Evolutionary conservation across 805 yeast genomes (phyloP).

Genomic region (Jamesozyma hellenica): DNA sequence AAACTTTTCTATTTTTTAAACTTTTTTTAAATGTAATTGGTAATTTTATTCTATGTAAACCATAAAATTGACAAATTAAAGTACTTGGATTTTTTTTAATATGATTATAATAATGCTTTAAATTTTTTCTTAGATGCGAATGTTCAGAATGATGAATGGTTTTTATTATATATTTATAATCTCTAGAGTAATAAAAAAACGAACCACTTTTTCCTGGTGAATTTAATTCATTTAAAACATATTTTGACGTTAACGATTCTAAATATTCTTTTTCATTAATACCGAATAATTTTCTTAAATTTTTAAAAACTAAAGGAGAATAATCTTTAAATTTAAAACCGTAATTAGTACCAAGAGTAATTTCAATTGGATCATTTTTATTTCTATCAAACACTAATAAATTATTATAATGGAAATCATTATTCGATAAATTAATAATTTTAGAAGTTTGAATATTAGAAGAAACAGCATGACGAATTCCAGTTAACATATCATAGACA

Average conservation of each 20-base stretch:
- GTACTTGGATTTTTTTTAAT: conserved; percentile 81
- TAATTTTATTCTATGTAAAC: conserved; percentile 86
- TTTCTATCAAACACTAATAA: conserved; percentile 79
- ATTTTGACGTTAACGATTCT: conserved; percentile 84
- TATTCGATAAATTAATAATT: conserved; percentile 39
- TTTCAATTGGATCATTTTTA: conserved; percentile 63
- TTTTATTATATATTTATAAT: conserved; percentile 87
- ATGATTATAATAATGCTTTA: conserved; percentile 70
- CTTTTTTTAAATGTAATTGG: conserved; percentile 42
- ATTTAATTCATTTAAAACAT: conserved; percentile 80
- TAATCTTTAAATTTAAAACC: conserved; percentile 96
- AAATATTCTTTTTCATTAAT: conserved; percentile 92
- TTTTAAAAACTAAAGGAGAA: conserved; percentile 88
- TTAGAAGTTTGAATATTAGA: conserved; percentile 37
- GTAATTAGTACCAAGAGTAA: conserved; percentile 38
- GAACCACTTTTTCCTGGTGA: conserved; percentile 98
- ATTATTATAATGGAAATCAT: conserved; percentile 59
- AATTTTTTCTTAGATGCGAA: conserved; percentile 60
- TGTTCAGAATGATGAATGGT: conserved; percentile 93
- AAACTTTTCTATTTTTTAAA: conserved; percentile 56
- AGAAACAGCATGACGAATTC: conserved; percentile 88
- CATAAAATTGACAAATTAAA: conserved; percentile 88
- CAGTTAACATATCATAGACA: conserved; percentile 95
- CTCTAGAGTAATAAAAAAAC: conserved; percentile 88
- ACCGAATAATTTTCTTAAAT: conserved; percentile 65